Evolutionary conservation across 2,329 filamentous ascomycete species (phyloP).

Genomic region (Neospermospora avenae): DNA sequence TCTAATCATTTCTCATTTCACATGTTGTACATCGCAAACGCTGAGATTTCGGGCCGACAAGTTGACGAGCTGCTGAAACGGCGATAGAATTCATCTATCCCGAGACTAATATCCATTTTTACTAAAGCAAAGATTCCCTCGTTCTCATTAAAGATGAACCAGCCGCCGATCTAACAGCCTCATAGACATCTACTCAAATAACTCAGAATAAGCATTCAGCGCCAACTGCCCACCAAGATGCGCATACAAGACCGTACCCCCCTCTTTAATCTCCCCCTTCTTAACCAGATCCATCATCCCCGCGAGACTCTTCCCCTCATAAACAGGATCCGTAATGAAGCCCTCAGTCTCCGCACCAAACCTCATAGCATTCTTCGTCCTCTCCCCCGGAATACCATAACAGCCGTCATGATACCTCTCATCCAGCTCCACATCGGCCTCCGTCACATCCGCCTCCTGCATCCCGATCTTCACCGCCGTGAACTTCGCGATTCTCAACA

Average conservation of each 20-base stretch:
- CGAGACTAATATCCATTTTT: too few species aligned
- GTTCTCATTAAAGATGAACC: too few species aligned
- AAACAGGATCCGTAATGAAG: slow-evolving; percentile 73
- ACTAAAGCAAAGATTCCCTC: too few species aligned
- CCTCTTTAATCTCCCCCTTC: slow-evolving; percentile 53
- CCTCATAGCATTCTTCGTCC: slow-evolving; percentile 65
- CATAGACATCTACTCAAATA: slow-evolving; percentile 10
- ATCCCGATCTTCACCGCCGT: slow-evolving; percentile 64
- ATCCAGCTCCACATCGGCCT: slow-evolving; percentile 60
- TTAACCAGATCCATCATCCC: slow-evolving; percentile 67
- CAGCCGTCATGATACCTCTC: slow-evolving; percentile 62
- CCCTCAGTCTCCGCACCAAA: slow-evolving; percentile 66
- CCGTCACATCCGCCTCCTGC: slow-evolving; percentile 54
- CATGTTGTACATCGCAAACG: slow-evolving; percentile 3
- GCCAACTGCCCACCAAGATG: slow-evolving; percentile 70
- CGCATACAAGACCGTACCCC: slow-evolving; percentile 67
- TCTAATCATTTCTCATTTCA: too few species aligned
- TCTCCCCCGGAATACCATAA: slow-evolving; percentile 65
- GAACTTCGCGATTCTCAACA: slow-evolving; percentile 61
- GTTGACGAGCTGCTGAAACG: background rate
- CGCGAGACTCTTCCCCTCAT: slow-evolving; percentile 72
- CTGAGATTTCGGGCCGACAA: slow-evolving; percentile 2
- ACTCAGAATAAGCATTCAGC: slow-evolving; percentile 57
- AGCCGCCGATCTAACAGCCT: background rate
- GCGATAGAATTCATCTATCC: background rate